Evolutionary conservation across 208 protist species (phyloP).

Genomic region (Crithidia brevicula): DNA sequence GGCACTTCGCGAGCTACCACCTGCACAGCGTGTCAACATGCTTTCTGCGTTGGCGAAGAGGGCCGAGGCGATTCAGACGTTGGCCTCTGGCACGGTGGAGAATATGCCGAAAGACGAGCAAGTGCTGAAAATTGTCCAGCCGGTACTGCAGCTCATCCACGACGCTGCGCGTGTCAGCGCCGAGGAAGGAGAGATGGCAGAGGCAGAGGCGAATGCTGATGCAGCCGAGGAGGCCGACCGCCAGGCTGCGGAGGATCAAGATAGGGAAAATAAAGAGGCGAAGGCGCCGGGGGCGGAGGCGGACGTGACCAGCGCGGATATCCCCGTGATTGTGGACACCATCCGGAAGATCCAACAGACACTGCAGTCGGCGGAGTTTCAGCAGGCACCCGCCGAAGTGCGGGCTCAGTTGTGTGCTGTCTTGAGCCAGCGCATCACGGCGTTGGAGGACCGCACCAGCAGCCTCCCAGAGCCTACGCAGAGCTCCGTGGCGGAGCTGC

Average conservation of each 20-base stretch:
- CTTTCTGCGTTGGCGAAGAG: conserved; percentile 10
- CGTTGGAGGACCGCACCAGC: conserved; percentile 9
- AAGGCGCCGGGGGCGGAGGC: background rate
- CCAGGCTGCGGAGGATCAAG: background rate
- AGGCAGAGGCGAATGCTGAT: background rate
- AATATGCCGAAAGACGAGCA: conserved; percentile 5
- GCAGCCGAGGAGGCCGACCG: background rate
- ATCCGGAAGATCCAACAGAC: conserved; percentile 23
- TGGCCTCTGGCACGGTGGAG: conserved; percentile 2
- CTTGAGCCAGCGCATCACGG: conserved; percentile 12
- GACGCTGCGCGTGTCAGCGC: conserved; percentile 5
- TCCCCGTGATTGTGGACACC: conserved; percentile 15
- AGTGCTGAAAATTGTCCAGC: conserved; percentile 17
- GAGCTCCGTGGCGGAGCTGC: conserved; percentile 16
- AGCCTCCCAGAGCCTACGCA: conserved; percentile 14
- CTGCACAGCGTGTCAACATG: conserved; percentile 20
- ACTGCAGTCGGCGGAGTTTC: conserved; percentile 25
- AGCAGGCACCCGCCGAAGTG: conserved; percentile 17
- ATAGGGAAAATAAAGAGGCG: background rate
- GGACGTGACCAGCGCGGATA: conserved; percentile 16
- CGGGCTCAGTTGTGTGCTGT: conserved; percentile 17
- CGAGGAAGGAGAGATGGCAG: no score
- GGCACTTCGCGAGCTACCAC: conserved; percentile 13
- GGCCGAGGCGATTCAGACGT: conserved; percentile 13
- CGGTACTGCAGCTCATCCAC: conserved; percentile 9